Base-by-base conservation (phyloP, 805 yeast species). In the Kregervanrija delftensis region DNA sequence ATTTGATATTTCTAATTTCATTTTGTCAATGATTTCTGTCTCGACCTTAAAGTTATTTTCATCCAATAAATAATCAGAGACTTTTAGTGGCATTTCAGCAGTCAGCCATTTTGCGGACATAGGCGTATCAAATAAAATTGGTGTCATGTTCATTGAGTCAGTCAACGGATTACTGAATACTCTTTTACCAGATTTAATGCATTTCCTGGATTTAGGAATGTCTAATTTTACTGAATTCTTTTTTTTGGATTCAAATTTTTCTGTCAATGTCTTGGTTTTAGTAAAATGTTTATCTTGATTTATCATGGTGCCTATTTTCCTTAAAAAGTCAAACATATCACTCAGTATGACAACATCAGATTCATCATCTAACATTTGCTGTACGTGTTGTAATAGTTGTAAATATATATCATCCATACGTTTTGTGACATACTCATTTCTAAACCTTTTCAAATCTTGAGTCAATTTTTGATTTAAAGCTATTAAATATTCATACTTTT, bases 401-500 rank as follows among this genome's bases (percentile, higher is more conserved):
- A 63, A 62, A 49, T 81, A 79, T 2, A 80, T 64, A 17, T 71
- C 71, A 49, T 67, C 62, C 86, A 87, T 82, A 55, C 78, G 69
- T 30, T 64, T 57, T 47, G 78, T 81, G 4, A 82, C 67, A 30
- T 74, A 51, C 36, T 74, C 77, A 4, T 46, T 48, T 51, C 73
- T 73, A 48, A 81, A 61, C 6, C 57, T 61, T 3, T 57, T 56
- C 11, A 77, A 49, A 41, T 74, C 76, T 10, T 54, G 52, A 9
- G 65, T 63, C 40, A 81, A 58, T 44, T 64, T 60, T 14, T 66
- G 58, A 62, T 74, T 71, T 47, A 69, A 68, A 11, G 61, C 61
- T 8, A 68, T 50, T 13, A 79, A 53, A 2, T 51, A 46, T 30
- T 68, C 65, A 48, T 73, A 77, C 42, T 65, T 69, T 5, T 60